Percentiles rank a stretch among this genome's conserved stretches.
These are phyloP conservation scores for Diaporthe amygdali DNA, from an alignment of 2,329 filamentous ascomycete genomes.

Conservation along the genomic window DNA sequence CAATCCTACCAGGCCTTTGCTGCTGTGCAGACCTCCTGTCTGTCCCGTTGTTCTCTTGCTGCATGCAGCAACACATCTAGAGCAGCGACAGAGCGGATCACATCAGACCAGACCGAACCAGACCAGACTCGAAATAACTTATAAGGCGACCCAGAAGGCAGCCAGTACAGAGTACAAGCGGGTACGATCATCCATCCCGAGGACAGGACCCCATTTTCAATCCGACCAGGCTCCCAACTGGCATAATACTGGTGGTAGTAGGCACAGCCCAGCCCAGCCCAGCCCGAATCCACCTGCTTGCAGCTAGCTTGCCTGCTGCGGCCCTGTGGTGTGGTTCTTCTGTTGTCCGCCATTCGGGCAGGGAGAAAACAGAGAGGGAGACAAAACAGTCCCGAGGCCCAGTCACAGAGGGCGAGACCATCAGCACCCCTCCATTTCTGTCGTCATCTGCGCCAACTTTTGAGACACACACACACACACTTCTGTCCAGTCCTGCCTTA, in stretches of 20 bases:
- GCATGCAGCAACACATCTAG: not conserved
- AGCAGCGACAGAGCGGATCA: not conserved
- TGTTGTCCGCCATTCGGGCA: not conserved
- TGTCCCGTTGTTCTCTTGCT: not conserved
- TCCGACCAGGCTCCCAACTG: not conserved
- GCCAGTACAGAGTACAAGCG: not conserved
- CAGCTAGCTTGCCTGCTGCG: slow-evolving; percentile 4
- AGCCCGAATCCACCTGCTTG: slow-evolving; percentile 9
- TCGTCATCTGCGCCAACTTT: slow-evolving; percentile 28
- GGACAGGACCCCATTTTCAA: not conserved
- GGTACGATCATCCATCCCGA: not conserved
- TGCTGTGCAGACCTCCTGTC: not conserved
- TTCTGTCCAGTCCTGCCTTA: not conserved
- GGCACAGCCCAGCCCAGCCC: not conserved
- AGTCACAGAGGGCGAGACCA: slow-evolving; percentile 11
- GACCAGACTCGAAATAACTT: not conserved
- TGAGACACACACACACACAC: not conserved
- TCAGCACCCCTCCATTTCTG: slow-evolving; percentile 26
- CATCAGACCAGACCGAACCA: not conserved
- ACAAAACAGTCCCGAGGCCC: slow-evolving; percentile 10
- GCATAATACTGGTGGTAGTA: not conserved
- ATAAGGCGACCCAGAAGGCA: not conserved
- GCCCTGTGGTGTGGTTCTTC: too few species aligned
- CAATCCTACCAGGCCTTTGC: not conserved
- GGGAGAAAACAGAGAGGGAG: not conserved